phyloP scores from a whole-genome alignment of 1,139 yeast species.

The Candida sanyaensis region DNA sequence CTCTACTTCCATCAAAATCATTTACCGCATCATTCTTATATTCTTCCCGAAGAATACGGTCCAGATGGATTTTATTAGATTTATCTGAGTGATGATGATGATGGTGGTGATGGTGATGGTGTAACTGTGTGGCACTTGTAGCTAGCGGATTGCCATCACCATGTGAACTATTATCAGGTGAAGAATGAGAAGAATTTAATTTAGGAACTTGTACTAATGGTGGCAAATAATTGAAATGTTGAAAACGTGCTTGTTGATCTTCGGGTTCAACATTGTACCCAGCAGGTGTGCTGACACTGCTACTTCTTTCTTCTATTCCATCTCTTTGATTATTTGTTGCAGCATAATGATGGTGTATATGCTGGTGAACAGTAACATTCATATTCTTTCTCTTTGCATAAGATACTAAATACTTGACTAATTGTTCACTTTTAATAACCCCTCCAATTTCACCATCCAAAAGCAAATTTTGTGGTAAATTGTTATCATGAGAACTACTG shows the following conservation, averaged over 20 bases:
- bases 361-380: constrained; percentile 78
- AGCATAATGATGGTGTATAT: constrained; percentile 70
- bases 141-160: not conserved
- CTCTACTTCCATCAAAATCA: constrained; percentile 21
- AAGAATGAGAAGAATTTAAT: constrained; percentile 55
- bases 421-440: constrained; percentile 48
- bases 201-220: constrained; percentile 73
- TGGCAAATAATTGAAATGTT: constrained; percentile 73
- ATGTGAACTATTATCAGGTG: constrained; percentile 23
- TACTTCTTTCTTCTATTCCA: not conserved
- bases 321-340: constrained; percentile 15
- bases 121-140: constrained; percentile 16
- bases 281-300: constrained; percentile 8
- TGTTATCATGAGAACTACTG: constrained; percentile 6
- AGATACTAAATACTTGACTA: constrained; percentile 58
- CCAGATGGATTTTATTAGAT: not conserved
- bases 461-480: constrained; percentile 24
- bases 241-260: constrained; percentile 56
- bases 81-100: constrained; percentile 16
- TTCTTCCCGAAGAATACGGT: not conserved
- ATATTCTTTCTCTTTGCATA: constrained; percentile 64
- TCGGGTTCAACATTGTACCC: constrained; percentile 48
- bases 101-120: constrained; percentile 33
- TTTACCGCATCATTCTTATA: not conserved
- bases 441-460: constrained; percentile 44